These are phyloP conservation scores for Zopfia rhizophila DNA, from an alignment of 2,329 filamentous ascomycete genomes.

Conservation along the genomic window DNA sequence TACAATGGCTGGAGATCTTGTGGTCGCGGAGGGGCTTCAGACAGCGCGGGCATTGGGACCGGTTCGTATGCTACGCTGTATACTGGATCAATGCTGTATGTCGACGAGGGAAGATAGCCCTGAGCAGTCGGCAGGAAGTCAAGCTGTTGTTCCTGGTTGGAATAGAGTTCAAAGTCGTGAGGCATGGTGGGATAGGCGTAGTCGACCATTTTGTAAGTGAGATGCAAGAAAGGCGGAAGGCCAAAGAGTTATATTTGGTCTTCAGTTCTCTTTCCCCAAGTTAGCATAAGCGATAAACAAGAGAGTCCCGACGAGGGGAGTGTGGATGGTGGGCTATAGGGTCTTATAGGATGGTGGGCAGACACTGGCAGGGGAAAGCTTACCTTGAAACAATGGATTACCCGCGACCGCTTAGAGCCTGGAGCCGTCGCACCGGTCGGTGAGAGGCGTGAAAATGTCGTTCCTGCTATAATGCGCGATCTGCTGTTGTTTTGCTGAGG, in stretches of 20 bases:
- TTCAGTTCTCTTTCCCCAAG: constrained; percentile 29
- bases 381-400: constrained; percentile 43
- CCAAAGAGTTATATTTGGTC: constrained; percentile 23
- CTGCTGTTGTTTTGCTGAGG: constrained; percentile 32
- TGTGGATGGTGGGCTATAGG: constrained; percentile 31
- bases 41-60: constrained; percentile 39
- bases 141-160: constrained; percentile 43
- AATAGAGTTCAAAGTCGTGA: constrained; percentile 52
- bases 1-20: constrained; percentile 51
- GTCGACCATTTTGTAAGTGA: constrained; percentile 45
- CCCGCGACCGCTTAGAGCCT: constrained; percentile 31
- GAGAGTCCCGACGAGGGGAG: constrained; percentile 18
- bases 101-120: constrained; percentile 38
- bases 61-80: constrained; percentile 52
- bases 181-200: constrained; percentile 48
- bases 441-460: constrained; percentile 31
- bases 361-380: constrained; percentile 40
- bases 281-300: constrained; percentile 42
- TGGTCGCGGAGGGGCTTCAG: constrained; percentile 35
- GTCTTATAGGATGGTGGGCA: constrained; percentile 29
- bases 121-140: constrained; percentile 44
- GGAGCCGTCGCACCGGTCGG: constrained; percentile 41
- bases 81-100: constrained; percentile 44
- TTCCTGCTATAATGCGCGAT: constrained; percentile 34
- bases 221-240: constrained; percentile 1